Evolutionary conservation across 345 rosid species (phyloP), one percentile per base, ranked within the genome.

Genomic region (Arabis hirsuta): DNA sequence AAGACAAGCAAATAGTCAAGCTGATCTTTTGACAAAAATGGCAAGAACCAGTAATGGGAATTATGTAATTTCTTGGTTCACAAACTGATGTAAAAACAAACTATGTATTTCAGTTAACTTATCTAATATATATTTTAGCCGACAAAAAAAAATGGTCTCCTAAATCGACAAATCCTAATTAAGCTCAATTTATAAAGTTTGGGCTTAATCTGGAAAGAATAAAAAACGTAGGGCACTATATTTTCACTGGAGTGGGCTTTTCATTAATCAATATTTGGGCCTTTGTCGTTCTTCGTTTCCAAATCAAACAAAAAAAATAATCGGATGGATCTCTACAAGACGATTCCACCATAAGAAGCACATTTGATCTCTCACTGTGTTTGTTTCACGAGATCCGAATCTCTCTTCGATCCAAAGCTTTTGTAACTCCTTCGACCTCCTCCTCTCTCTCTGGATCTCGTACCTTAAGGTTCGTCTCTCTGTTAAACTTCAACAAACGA

Each of bases 381-480:
- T 46, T 42, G 22, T 5, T 63, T 46, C 19, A 26, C 48, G 56
- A 71, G 80, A 78, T 78, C 74, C 78, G 62, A 55, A 75, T 62
- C 65, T 27, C 69, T 14, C 22, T 61, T 38, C 26, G 38, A 67
- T 76, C 64, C 42, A 42, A 32, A 41, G 55, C 71, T 65, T 36
- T 36, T 9, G 68, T 0, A 39, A 16, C 54, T 39, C 73, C 43
- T 55, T 71, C 36, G 66, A 43, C 73, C 72, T 73, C 58, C 66
- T 80, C 72, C 47, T 48, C 47, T 48, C 51, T 65, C 59, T 19
- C 67, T 46, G 52, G 80, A 74, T 73, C 79, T 77, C 69, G 16
- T 31, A 27, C 26, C 45, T 44, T 36, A 29, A 81, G 84, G 82
- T 81, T 76, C 26, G 70, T 63, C 16, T 62, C 68, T 74, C 55